Conservation (phyloP, 495 filamentous ascomycete genomes). For the Podospora conica region DNA sequence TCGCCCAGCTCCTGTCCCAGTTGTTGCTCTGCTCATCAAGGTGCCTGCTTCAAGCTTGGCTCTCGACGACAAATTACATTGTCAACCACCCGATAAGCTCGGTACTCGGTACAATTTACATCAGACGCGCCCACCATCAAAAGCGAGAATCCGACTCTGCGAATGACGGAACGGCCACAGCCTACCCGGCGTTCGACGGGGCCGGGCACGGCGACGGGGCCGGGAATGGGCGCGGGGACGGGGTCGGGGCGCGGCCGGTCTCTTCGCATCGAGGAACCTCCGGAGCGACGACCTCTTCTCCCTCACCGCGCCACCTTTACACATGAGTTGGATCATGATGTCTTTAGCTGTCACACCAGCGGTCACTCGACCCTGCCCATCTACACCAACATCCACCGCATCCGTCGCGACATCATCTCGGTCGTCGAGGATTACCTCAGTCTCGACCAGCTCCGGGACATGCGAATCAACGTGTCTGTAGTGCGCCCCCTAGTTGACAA, state of each 20-base stretch:
- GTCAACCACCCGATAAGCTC: not conserved
- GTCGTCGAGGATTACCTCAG: conserved; percentile 50
- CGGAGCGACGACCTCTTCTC: conserved; percentile 27
- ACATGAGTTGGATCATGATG: conserved; percentile 22
- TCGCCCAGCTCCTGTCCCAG: no score
- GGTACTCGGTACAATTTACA: not conserved
- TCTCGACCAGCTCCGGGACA: conserved; percentile 59
- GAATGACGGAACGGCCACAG: not conserved
- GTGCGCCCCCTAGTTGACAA: conserved; percentile 65
- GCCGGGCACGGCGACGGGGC: not conserved
- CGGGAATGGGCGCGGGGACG: no score
- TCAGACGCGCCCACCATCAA: not conserved
- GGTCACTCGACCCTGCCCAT: conserved; percentile 43
- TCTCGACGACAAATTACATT: not conserved
- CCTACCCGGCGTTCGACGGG: not conserved
- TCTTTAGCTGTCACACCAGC: conserved; percentile 20
- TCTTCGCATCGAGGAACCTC: conserved; percentile 28
- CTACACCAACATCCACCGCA: conserved; percentile 48
- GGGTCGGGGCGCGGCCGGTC: conserved; percentile 4
- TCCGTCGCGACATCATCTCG: conserved; percentile 45
- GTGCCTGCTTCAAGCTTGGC: no score
- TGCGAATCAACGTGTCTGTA: conserved; percentile 63
- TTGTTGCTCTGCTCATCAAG: not conserved
- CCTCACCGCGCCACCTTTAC: conserved; percentile 20
- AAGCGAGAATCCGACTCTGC: not conserved